These are phyloP conservation scores for Leccinum imitatum DNA, from an alignment of 768 basidiomycete genomes.

Conservation along the genomic window DNA sequence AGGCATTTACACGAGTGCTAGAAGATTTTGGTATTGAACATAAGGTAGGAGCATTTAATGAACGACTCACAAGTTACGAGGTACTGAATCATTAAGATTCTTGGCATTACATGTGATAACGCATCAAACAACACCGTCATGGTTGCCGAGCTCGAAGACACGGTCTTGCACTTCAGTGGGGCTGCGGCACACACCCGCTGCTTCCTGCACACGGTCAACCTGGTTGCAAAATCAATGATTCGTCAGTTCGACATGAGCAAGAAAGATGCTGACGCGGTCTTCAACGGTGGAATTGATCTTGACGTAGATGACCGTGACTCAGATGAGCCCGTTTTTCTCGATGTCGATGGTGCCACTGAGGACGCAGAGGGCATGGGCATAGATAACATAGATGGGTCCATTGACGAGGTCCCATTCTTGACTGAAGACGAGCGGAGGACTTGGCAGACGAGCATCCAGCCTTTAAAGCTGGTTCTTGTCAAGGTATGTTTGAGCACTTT, in stretches of 20 bases:
- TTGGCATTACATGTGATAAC: background rate
- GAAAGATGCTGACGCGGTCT: background rate
- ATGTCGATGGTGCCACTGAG: background rate
- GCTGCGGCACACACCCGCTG: background rate
- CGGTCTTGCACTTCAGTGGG: background rate
- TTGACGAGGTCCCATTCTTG: background rate
- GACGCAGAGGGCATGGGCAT: background rate
- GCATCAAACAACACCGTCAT: background rate
- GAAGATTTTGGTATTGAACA: background rate
- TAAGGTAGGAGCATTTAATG: background rate
- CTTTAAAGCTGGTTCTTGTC: background rate
- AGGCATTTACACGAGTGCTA: background rate
- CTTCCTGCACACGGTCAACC: background rate
- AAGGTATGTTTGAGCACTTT: background rate
- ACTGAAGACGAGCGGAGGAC: background rate
- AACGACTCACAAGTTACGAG: background rate
- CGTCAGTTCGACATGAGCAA: background rate
- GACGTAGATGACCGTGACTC: background rate
- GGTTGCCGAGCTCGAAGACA: background rate
- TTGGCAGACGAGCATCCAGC: background rate
- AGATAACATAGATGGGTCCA: background rate
- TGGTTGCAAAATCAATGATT: background rate
- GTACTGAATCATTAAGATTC: background rate
- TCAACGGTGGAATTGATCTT: background rate
- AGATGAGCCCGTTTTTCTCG: background rate